Evolutionary conservation across 805 yeast genomes (phyloP).

Genomic region (Starmera amethionina): DNA sequence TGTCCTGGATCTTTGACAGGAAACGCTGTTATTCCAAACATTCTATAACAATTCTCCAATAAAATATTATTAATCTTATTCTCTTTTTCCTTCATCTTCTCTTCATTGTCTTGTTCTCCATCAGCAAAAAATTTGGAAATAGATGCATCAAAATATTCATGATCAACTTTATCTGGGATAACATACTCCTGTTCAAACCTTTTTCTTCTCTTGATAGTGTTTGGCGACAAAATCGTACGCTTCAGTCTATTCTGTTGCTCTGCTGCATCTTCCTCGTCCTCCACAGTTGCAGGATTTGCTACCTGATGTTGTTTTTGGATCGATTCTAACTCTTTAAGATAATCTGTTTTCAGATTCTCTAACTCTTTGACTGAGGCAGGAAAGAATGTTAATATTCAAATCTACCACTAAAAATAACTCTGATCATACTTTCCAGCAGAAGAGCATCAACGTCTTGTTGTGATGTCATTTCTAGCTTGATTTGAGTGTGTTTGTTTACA

Average conservation of each 20-base stretch:
- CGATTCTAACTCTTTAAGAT: constrained; percentile 16
- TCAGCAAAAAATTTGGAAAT: constrained; percentile 12
- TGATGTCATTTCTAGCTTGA: no score
- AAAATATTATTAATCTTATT: constrained; percentile 12
- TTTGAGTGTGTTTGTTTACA: no score
- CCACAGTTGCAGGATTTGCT: constrained; percentile 15
- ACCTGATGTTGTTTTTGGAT: constrained; percentile 10
- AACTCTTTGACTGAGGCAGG: constrained; percentile 13
- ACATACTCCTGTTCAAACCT: constrained; percentile 9
- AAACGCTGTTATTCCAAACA: constrained; percentile 30
- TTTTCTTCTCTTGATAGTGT: constrained; percentile 1
- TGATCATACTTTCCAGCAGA: constrained; percentile 24
- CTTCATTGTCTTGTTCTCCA: neutral
- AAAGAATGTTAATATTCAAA: constrained; percentile 1
- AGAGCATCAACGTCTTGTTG: constrained; percentile 10
- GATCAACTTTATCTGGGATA: constrained; percentile 14
- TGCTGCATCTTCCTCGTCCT: constrained; percentile 3
- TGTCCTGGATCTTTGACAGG: constrained; percentile 28
- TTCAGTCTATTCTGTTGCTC: constrained; percentile 1
- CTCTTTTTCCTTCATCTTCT: neutral
- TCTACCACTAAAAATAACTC: no score
- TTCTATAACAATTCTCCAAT: constrained; percentile 25
- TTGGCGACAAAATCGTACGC: neutral
- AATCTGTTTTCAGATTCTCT: constrained; percentile 10
- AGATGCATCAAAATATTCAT: constrained; percentile 18